A percentile compares a stretch with the other conserved stretches of the same genome.
phyloP scores from a whole-genome alignment of 2,329 filamentous ascomycete genomes.

The Aspergillus japonicus region DNA sequence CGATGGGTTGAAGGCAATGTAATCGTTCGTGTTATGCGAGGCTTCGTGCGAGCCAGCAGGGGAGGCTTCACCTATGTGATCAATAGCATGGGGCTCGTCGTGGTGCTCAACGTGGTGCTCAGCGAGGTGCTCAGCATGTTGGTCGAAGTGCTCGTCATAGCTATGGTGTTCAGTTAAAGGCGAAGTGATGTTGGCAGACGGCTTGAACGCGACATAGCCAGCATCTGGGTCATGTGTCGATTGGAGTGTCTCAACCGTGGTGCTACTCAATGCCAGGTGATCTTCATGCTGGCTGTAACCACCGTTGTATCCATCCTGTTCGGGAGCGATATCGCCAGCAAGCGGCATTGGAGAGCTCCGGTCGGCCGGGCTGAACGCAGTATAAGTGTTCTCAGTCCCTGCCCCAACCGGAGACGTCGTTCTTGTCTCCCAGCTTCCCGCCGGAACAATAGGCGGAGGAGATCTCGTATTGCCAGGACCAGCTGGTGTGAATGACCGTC shows the following conservation, averaged over 20 bases:
- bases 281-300: not conserved
- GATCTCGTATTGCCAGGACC: slow-evolving; percentile 9
- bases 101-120: not conserved
- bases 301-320: not conserved
- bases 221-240: not conserved
- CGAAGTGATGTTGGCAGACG: slow-evolving; percentile 5
- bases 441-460: slow-evolving; percentile 17
- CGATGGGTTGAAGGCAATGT: not conserved
- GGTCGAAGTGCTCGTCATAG: not conserved
- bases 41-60: not conserved
- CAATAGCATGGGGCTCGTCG: not conserved
- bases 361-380: not conserved
- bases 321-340: not conserved
- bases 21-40: not conserved
- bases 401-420: slow-evolving; percentile 17
- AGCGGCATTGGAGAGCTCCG: not conserved
- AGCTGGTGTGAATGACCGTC: slow-evolving; percentile 19
- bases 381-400: not conserved
- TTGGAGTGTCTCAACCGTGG: not conserved
- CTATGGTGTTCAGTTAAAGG: not conserved
- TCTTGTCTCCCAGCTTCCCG: slow-evolving; percentile 16
- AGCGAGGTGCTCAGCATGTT: not conserved
- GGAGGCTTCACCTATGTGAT: not conserved
- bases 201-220: slow-evolving; percentile 26
- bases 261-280: not conserved